Evolutionary conservation across 2,329 filamentous ascomycete species (phyloP).

Genomic region (Monilinia fructicola): DNA sequence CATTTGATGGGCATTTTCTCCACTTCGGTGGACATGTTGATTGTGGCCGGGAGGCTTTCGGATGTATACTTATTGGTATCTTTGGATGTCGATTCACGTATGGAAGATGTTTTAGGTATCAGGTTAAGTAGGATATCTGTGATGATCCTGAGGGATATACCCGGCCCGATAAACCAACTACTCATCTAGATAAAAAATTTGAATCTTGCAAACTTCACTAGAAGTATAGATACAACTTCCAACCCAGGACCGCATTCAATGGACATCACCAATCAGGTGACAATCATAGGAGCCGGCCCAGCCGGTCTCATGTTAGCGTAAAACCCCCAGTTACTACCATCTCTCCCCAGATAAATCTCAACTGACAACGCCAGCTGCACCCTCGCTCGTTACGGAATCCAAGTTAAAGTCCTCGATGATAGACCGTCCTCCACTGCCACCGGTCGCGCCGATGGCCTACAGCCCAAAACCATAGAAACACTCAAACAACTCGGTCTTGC

Average conservation of each 20-base stretch:
- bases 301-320: conserved; percentile 46
- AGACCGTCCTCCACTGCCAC: conserved; percentile 59
- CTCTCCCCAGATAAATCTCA: not conserved
- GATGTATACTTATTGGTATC: not conserved
- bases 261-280: conserved; percentile 29
- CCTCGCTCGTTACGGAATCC: conserved; percentile 58
- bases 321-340: conserved; percentile 9
- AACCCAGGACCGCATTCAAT: not conserved
- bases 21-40: no score
- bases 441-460: conserved; percentile 64
- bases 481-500: conserved; percentile 60
- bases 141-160: no score
- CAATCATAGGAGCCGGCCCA: conserved; percentile 46
- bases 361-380: conserved; percentile 52
- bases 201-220: not conserved
- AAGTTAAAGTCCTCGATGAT: conserved; percentile 66
- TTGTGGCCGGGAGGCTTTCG: no score
- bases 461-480: conserved; percentile 61
- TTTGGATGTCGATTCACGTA: not conserved
- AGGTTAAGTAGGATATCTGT: no score
- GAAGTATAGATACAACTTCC: not conserved
- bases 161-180: not conserved
- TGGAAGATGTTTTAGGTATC: no score
- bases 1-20: not conserved
- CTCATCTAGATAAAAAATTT: not conserved